A percentile compares a stretch with the other conserved stretches of the same genome.
phyloP scores from a whole-genome alignment of 148 eudicot genomes.

The Nepenthes gracilis region DNA sequence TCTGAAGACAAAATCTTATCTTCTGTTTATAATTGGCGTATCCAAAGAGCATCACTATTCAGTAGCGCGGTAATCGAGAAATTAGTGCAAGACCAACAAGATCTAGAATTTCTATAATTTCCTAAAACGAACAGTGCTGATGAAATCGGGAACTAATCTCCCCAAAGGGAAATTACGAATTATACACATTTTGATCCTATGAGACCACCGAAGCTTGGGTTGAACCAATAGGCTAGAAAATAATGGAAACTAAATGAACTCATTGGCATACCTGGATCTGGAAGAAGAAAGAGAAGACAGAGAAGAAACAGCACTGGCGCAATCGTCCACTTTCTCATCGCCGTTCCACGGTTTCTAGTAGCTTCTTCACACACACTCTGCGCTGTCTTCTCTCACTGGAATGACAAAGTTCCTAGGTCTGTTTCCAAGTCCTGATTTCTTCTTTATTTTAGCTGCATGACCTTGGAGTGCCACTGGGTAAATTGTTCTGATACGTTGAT shows the following conservation, averaged over 20 bases:
- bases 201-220: background rate
- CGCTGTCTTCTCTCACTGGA: background rate
- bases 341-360: conserved; percentile 8
- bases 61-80: too few relatives aligned
- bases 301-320: conserved; percentile 59
- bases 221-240: background rate
- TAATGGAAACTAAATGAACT: background rate
- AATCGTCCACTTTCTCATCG: conserved; percentile 91
- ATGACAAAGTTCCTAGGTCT: background rate
- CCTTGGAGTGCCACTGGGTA: conserved; percentile 16
- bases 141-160: too few relatives aligned
- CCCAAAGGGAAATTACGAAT: too few relatives aligned
- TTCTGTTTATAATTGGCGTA: too few relatives aligned
- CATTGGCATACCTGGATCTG: conserved; percentile 67
- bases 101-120: too few relatives aligned
- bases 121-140: too few relatives aligned
- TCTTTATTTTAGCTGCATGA: conserved; percentile 5
- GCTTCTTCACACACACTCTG: conserved; percentile 8
- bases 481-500: conserved; percentile 23
- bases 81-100: too few relatives aligned
- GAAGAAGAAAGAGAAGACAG: conserved; percentile 69
- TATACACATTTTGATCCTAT: background rate
- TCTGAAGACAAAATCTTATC: too few relatives aligned
- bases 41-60: too few relatives aligned
- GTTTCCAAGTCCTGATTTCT: conserved; percentile 6